phyloP scores from a whole-genome alignment of 2,329 filamentous ascomycete genomes.

The Colletotrichum musicola region DNA sequence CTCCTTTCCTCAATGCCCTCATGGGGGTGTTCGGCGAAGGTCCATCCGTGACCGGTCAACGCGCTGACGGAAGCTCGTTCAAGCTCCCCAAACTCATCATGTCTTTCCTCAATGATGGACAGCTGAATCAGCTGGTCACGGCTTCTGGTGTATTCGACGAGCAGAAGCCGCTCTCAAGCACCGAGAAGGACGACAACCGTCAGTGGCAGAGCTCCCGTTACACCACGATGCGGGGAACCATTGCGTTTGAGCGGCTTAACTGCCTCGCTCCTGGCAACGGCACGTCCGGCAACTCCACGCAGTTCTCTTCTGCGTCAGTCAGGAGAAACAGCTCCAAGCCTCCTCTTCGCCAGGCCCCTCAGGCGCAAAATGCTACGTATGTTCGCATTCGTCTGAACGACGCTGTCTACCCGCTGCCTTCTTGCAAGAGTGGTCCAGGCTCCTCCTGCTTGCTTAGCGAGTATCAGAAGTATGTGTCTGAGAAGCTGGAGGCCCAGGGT shows the following conservation, averaged over 20 bases:
- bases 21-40: slow-evolving; percentile 65
- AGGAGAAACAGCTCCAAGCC: not conserved
- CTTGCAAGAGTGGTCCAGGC: slow-evolving; percentile 68
- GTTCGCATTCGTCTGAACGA: slow-evolving; percentile 73
- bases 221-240: slow-evolving; percentile 73
- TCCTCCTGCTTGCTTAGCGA: slow-evolving; percentile 62
- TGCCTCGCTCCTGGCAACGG: slow-evolving; percentile 52
- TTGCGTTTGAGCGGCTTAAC: slow-evolving; percentile 73
- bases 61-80: slow-evolving; percentile 60
- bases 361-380: slow-evolving; percentile 53
- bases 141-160: slow-evolving; percentile 72
- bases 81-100: slow-evolving; percentile 69
- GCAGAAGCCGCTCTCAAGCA: slow-evolving; percentile 62
- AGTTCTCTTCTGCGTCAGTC: not conserved
- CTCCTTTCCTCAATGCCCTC: slow-evolving; percentile 69
- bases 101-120: slow-evolving; percentile 75
- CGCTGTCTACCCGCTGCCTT: slow-evolving; percentile 70
- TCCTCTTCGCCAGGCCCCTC: not conserved
- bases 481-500: slow-evolving; percentile 62
- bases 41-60: slow-evolving; percentile 61
- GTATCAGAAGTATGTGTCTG: slow-evolving; percentile 58
- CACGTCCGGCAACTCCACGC: slow-evolving; percentile 15
- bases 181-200: slow-evolving; percentile 59
- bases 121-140: slow-evolving; percentile 71
- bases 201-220: slow-evolving; percentile 69